Evolutionary conservation across 768 basidiomycete genomes (phyloP), one percentile per base, ranked within the genome.

Genomic region (Punctularia strigosozonata): DNA sequence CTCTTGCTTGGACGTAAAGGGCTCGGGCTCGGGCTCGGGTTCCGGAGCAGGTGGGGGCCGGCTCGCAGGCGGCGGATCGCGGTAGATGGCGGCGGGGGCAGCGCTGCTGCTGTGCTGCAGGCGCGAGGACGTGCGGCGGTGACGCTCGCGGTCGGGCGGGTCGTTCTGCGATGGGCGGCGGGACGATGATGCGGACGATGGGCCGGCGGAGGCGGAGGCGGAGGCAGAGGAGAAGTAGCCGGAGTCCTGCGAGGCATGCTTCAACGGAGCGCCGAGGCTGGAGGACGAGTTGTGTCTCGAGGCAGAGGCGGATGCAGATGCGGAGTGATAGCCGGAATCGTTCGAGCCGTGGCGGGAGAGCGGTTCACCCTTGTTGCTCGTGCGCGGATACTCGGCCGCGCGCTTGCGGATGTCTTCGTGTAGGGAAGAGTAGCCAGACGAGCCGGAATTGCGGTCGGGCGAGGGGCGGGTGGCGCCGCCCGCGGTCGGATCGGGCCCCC

Each of bases 1-100:
- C 12, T 74, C 69, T 15, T 52, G 59, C 40, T 60, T 62, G 5
- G 69, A 52, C 0, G 70, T 79, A 47, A 68, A 81, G 3, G 64
- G 62, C 39, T 73, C 68, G 1, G 56, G 57, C 37, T 59, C 52
- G 24, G 34, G 21, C 13, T 14, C 34, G 13, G 17, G 34, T 22
- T 4, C 21, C 19, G 34, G 26, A 23, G 37, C n/a, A 10, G 37
- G 26, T 2, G 26, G 37, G 13, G 18, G 37, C 24, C 15, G 21
- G 14, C 13, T 17, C 13, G 17, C 18, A 23, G 17, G 39, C 6
- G 38, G 38, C 6, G 28, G 21, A 13, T 25, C 17, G 17, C 19
- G 14, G 35, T 22, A 33, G 40, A 31, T 17, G 39, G 15, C 12
- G n/a, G 30, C 36, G 4, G 17, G 6, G 21, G 12, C 24, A 24